These are phyloP conservation scores for Calonectria montana DNA, from an alignment of 2,329 filamentous ascomycete genomes.

Conservation along the genomic window DNA sequence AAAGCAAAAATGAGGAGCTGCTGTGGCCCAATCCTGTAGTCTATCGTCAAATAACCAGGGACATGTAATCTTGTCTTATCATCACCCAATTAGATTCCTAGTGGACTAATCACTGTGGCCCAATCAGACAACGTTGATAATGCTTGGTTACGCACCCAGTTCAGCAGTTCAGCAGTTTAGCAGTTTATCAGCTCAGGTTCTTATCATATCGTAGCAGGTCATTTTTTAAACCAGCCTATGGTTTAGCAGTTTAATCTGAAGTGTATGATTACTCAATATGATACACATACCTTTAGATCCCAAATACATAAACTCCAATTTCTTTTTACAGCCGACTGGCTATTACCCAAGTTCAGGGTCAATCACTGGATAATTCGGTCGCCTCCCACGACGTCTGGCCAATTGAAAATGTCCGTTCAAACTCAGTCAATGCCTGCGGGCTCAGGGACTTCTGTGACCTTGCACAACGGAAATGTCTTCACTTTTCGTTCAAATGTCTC, in stretches of 20 bases:
- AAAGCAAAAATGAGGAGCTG: not conserved
- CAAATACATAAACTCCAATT: not conserved
- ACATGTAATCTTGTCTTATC: not conserved
- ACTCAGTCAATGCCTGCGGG: not conserved
- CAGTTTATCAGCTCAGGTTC: not conserved
- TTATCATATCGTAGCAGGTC: not conserved
- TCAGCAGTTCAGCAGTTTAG: slow-evolving; percentile 4
- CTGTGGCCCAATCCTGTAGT: not conserved
- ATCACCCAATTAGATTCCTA: not conserved
- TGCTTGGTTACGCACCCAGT: not conserved
- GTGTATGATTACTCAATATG: not conserved
- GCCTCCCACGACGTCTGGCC: too few relatives aligned
- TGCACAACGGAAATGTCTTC: slow-evolving; percentile 39
- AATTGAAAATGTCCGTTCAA: not conserved
- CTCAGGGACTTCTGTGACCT: slow-evolving; percentile 22
- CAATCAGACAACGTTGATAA: not conserved
- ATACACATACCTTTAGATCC: not conserved
- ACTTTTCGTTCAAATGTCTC: slow-evolving; percentile 41
- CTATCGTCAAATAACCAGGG: not conserved
- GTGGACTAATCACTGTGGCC: not conserved
- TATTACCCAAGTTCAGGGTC: not conserved
- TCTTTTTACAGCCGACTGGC: too few relatives aligned
- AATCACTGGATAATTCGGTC: not conserved
- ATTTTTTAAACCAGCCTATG: not conserved
- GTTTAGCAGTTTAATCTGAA: not conserved